A percentile compares a stretch with the other conserved stretches of the same genome.
phyloP scores from a whole-genome alignment of 106 monocot species.

The Dioscorea alata region DNA sequence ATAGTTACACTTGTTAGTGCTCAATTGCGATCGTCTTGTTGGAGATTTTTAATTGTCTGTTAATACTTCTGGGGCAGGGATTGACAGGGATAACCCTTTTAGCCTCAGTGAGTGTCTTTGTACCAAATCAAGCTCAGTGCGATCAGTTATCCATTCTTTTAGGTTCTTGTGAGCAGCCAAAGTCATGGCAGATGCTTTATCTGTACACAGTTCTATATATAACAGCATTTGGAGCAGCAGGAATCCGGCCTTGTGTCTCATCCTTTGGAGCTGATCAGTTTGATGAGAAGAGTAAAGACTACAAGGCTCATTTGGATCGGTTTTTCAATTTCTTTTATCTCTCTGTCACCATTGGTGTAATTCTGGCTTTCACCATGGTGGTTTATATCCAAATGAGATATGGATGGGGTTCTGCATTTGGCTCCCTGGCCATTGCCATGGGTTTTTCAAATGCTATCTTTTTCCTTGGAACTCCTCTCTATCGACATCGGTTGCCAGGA shows the following conservation, averaged over 20 bases:
- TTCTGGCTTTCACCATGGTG: slow-evolving; percentile 79
- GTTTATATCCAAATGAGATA: slow-evolving; percentile 77
- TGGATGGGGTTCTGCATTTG: slow-evolving; percentile 90
- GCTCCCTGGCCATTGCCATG: slow-evolving; percentile 75
- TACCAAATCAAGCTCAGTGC: slow-evolving; percentile 57
- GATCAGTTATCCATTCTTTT: slow-evolving; percentile 61
- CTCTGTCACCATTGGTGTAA: slow-evolving; percentile 77
- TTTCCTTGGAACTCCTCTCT: slow-evolving; percentile 73
- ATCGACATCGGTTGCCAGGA: slow-evolving; percentile 72
- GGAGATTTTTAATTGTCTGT: neutral
- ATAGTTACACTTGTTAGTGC: too few species aligned
- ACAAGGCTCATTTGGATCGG: slow-evolving; percentile 61
- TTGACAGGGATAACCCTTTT: slow-evolving; percentile 66
- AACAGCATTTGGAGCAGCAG: slow-evolving; percentile 82
- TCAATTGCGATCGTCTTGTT: too few species aligned
- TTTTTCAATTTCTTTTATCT: slow-evolving; percentile 95
- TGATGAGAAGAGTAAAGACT: slow-evolving; percentile 54
- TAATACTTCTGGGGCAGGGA: slow-evolving; percentile 31
- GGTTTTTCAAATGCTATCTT: slow-evolving; percentile 71
- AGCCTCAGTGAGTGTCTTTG: slow-evolving; percentile 50
- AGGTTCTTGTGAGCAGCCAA: slow-evolving; percentile 67
- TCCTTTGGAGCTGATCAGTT: slow-evolving; percentile 97
- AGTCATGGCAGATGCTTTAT: slow-evolving; percentile 81
- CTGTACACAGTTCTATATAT: slow-evolving; percentile 71
- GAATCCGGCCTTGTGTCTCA: slow-evolving; percentile 87